phyloP scores from a whole-genome alignment of 2,329 filamentous ascomycete species.

The Hypoxylon sp. region DNA sequence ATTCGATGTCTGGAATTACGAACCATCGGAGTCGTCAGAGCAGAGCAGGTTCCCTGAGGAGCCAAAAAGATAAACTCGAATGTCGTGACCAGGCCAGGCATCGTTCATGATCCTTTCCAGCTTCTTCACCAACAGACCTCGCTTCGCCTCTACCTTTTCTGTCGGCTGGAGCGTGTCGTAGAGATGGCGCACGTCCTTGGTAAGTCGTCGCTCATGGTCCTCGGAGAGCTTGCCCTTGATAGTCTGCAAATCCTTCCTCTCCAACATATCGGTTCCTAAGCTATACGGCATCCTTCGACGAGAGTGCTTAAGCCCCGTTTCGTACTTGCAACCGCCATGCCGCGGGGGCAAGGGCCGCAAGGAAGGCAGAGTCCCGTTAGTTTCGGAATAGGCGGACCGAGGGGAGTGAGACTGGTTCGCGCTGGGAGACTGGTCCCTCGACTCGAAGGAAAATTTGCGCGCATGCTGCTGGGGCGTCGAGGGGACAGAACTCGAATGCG shows the following conservation, averaged over 20 bases:
- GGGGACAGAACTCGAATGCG: slow-evolving; percentile 85
- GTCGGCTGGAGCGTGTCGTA: slow-evolving; percentile 88
- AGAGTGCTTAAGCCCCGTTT: slow-evolving; percentile 82
- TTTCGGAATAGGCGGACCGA: slow-evolving; percentile 88
- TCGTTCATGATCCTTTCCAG: slow-evolving; percentile 87
- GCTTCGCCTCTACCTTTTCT: slow-evolving; percentile 76
- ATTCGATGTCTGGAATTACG: slow-evolving; percentile 45
- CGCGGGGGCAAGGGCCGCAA: slow-evolving; percentile 69
- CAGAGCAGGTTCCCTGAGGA: slow-evolving; percentile 95
- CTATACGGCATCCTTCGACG: slow-evolving; percentile 91
- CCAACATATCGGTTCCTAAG: slow-evolving; percentile 80
- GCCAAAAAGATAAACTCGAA: slow-evolving; percentile 93
- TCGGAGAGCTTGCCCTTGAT: slow-evolving; percentile 74
- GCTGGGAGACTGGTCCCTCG: slow-evolving; percentile 80
- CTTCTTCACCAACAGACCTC: slow-evolving; percentile 82
- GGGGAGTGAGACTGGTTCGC: slow-evolving; percentile 82
- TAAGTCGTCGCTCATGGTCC: slow-evolving; percentile 77
- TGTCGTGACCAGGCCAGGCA: slow-evolving; percentile 90
- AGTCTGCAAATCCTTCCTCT: slow-evolving; percentile 74
- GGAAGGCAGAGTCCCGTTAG: slow-evolving; percentile 76
- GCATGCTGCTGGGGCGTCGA: slow-evolving; percentile 92
- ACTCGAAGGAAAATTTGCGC: slow-evolving; percentile 81
- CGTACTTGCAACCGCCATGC: slow-evolving; percentile 78
- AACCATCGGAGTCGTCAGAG: slow-evolving; percentile 95
- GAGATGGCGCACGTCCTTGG: slow-evolving; percentile 82